phyloP scores from a whole-genome alignment of 2,329 filamentous ascomycete species.

The Ophiostoma himal-ulmi region DNA sequence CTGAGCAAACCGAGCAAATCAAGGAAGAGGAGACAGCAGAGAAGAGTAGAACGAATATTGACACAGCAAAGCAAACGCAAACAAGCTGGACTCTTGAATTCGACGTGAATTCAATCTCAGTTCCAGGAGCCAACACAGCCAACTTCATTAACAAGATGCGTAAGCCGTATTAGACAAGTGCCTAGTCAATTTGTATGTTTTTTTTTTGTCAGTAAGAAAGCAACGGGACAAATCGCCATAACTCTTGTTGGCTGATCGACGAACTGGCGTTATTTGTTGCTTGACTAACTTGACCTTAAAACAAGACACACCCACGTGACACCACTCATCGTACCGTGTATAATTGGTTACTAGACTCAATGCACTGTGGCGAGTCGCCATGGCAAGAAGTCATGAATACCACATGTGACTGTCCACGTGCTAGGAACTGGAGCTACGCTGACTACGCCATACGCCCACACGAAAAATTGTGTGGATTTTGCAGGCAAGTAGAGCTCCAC shows the following conservation, averaged over 20 bases:
- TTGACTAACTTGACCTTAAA: background rate
- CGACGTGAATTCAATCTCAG: background rate
- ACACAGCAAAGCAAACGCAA: background rate
- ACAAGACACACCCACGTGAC: background rate
- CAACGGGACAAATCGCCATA: background rate
- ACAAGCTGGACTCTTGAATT: background rate
- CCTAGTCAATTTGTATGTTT: background rate
- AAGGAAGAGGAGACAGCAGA: too few species aligned
- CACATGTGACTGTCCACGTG: constrained; percentile 2
- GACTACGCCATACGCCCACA: constrained; percentile 5
- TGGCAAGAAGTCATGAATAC: background rate
- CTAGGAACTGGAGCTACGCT: constrained; percentile 23
- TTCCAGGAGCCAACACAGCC: background rate
- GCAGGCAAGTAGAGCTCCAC: constrained; percentile 23
- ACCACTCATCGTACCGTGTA: background rate
- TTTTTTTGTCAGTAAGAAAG: background rate
- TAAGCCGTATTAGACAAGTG: background rate
- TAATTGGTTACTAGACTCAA: background rate
- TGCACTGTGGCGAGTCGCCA: background rate
- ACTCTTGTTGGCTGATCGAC: constrained; percentile 3
- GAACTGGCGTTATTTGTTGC: constrained; percentile 3
- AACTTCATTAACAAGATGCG: background rate
- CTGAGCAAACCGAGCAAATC: too few species aligned
- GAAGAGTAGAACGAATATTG: background rate
- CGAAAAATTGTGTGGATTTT: constrained; percentile 22